Evolutionary conservation across 495 filamentous ascomycete species (phyloP), one percentile per base, ranked within the genome.

Genomic region (Hyaloscypha hepaticicola): DNA sequence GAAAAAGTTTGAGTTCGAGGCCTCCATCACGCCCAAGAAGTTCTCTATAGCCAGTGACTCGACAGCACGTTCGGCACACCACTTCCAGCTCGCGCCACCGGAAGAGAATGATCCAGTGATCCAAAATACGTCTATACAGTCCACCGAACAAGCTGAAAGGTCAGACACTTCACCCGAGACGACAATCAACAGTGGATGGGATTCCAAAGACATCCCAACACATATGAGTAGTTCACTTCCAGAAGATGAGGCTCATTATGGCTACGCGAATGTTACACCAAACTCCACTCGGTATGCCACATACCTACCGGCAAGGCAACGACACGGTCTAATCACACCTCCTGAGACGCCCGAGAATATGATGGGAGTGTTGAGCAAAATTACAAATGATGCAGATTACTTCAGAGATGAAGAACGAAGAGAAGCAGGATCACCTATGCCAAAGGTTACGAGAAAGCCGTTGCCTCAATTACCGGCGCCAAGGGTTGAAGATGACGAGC

Each of bases 241-340:
- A n/a, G 3, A 6, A 7, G 22, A 56, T 29, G 28, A 56, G 14
- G 33, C 19, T 8, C 25, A 21, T 56, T 56, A n/a, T 33, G 53
- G 53, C 53, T 56, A 56, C 16, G 53, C 53, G 9, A 21, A 28
- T 26, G 19, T 56, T 31, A 56, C 53, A 16, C 53, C 53, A 21
- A 56, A 45, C 38, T 45, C 53, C 26, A 31, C 28, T 7, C 19
- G 25, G 14, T 56, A 56, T n/a, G 33, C 53, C 25, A 56, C 53
- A 28, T 56, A 56, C 21, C 53, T 56, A 5, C 26, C 53, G 5
- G 53, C 53, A 31, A 25, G 53, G 19, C 53, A 33, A n/a, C 53
- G 22, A 7, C 16, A 28, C 9, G 28, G 28, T n/a, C 28, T 56
- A 7, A 6, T n/a, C 3, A 56, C 53, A 16, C 53, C 53, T 1